These are phyloP conservation scores for Aegilops tauschii DNA, from an alignment of 176 grass and related monocot species.

Conservation along the genomic window DNA sequence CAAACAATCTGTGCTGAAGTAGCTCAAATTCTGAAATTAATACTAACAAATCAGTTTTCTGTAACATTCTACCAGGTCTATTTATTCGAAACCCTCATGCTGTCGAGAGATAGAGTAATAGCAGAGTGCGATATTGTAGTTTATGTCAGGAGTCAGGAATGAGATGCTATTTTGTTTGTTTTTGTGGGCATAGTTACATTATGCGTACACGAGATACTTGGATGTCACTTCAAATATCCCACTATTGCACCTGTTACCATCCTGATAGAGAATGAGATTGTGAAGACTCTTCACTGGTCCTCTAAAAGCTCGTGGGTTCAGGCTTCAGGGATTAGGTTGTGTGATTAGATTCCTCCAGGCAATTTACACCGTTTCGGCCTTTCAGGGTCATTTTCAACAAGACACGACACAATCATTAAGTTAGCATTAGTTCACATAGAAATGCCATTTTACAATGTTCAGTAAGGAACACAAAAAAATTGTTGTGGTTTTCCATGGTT, in stretches of 20 bases:
- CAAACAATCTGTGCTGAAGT: neutral
- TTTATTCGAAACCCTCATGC: neutral
- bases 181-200: neutral
- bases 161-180: constrained; percentile 4
- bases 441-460: neutral
- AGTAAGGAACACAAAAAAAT: neutral
- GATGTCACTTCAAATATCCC: constrained; percentile 1
- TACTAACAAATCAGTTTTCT: neutral
- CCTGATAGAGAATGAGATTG: neutral
- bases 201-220: neutral
- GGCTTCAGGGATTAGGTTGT: neutral
- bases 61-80: neutral
- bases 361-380: neutral
- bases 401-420: neutral
- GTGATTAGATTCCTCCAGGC: neutral
- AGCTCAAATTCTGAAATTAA: neutral
- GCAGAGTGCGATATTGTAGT: neutral
- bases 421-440: neutral
- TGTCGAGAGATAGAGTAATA: neutral
- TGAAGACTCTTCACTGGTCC: neutral
- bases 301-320: neutral
- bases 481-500: neutral
- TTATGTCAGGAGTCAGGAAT: neutral
- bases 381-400: neutral
- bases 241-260: neutral